Percentiles rank a stretch among this genome's conserved stretches.
Evolutionary conservation across 306 rosid genomes (phyloP).

Genomic region (Quercus bicolor): DNA sequence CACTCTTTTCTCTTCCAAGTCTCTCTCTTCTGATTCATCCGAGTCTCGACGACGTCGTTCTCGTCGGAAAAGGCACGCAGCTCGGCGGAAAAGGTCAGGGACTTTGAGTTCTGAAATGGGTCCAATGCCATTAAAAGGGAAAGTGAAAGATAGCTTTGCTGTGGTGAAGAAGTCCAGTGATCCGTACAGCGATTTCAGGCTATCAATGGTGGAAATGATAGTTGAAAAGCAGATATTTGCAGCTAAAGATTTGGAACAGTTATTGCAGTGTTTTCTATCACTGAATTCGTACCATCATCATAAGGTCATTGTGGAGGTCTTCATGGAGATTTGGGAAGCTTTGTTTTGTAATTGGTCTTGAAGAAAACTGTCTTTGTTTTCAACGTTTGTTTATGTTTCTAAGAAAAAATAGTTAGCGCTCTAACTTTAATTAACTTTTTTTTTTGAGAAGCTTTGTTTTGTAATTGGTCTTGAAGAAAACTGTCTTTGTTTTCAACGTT

Average conservation of each 20-base stretch:
- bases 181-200: constrained; percentile 86
- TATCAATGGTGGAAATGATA: constrained; percentile 94
- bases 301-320: constrained; percentile 73
- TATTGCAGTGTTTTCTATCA: constrained; percentile 80
- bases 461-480: constrained; percentile 49
- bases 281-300: constrained; percentile 76
- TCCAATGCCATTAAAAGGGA: constrained; percentile 56
- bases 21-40: constrained; percentile 76
- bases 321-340: constrained; percentile 91
- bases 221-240: constrained; percentile 85
- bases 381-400: constrained; percentile 18
- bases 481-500: constrained; percentile 18
- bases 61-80: constrained; percentile 19
- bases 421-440: constrained; percentile 28
- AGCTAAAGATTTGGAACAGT: constrained; percentile 67
- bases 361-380: constrained; percentile 16
- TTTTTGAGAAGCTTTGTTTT: constrained; percentile 78
- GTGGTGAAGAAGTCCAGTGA: constrained; percentile 92
- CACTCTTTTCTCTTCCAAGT: constrained; percentile 72
- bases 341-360: constrained; percentile 66
- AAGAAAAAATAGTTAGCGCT: constrained; percentile 25
- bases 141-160: constrained; percentile 80
- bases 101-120: constrained; percentile 42
- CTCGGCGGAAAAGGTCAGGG: constrained; percentile 10
- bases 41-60: constrained; percentile 30